phyloP scores from a whole-genome alignment of 768 basidiomycete species.

The Suillus clintonianus region DNA sequence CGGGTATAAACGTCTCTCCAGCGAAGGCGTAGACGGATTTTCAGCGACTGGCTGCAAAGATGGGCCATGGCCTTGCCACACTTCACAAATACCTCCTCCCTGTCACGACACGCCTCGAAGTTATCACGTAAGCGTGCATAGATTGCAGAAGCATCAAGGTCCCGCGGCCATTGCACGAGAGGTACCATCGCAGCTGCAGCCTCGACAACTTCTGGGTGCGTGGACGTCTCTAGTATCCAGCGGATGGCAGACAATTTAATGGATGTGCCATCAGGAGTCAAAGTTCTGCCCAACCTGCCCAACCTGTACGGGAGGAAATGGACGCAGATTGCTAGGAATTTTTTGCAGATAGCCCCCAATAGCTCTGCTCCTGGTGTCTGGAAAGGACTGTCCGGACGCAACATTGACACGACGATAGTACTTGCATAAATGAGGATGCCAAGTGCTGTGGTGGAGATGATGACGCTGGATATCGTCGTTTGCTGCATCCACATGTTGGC shows the following conservation, averaged over 20 bases:
- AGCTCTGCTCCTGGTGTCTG: slow-evolving; percentile 4
- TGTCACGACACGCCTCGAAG: background rate
- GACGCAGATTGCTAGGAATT: background rate
- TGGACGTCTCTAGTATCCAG: slow-evolving; percentile 21
- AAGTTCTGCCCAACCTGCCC: background rate
- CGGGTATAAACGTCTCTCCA: too few species aligned
- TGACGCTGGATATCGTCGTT: background rate
- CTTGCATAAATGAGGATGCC: background rate
- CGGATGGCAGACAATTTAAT: slow-evolving; percentile 5
- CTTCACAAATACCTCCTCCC: background rate
- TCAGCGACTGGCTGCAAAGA: background rate
- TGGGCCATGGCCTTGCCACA: background rate
- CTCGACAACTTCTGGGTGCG: slow-evolving; percentile 8
- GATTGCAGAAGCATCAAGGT: background rate
- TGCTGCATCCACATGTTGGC: slow-evolving; percentile 5
- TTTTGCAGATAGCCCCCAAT: background rate
- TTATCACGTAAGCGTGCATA: background rate
- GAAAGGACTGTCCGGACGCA: slow-evolving; percentile 11
- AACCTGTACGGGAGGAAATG: too few species aligned
- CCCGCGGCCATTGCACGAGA: slow-evolving; percentile 7
- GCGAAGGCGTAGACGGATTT: too few species aligned
- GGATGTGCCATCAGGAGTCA: background rate
- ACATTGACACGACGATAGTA: background rate
- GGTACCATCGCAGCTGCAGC: slow-evolving; percentile 8
- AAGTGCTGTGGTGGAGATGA: background rate